phyloP scores from a whole-genome alignment of 805 yeast species.

The Ogataea thermomethanolica region DNA sequence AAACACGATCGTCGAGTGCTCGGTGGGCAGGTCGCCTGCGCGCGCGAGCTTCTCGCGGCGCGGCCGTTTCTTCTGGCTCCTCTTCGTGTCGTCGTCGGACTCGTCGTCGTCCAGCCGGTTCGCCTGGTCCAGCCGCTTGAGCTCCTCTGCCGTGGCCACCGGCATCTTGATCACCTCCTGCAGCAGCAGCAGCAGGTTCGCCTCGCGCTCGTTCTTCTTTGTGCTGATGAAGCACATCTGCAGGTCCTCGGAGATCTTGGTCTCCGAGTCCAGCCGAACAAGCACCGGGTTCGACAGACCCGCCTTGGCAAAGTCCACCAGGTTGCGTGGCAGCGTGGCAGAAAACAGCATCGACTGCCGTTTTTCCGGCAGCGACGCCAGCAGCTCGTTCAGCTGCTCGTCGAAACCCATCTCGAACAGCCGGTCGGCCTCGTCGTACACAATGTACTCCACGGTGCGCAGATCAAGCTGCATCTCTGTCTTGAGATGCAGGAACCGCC shows the following conservation, averaged over 20 bases:
- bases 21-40: conserved; percentile 82
- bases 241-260: conserved; percentile 83
- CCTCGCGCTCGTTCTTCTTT: conserved; percentile 85
- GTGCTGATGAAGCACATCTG: conserved; percentile 85
- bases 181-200: conserved; percentile 69
- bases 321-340: conserved; percentile 88
- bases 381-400: conserved; percentile 84
- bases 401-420: conserved; percentile 95
- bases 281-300: conserved; percentile 90
- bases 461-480: conserved; percentile 92
- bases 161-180: conserved; percentile 87
- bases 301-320: conserved; percentile 96
- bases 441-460: conserved; percentile 80
- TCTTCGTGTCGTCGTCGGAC: conserved; percentile 43
- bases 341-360: conserved; percentile 90
- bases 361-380: conserved; percentile 74
- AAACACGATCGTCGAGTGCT: conserved; percentile 83
- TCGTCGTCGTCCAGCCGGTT: conserved; percentile 51
- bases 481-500: conserved; percentile 91
- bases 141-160: conserved; percentile 66
- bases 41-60: conserved; percentile 62
- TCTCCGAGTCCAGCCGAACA: conserved; percentile 89
- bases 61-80: conserved; percentile 33
- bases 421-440: conserved; percentile 97
- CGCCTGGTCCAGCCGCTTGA: conserved; percentile 47